Base-by-base conservation (phyloP, 202 grass and related monocot species). In the Hordeum pubiflorum region DNA sequence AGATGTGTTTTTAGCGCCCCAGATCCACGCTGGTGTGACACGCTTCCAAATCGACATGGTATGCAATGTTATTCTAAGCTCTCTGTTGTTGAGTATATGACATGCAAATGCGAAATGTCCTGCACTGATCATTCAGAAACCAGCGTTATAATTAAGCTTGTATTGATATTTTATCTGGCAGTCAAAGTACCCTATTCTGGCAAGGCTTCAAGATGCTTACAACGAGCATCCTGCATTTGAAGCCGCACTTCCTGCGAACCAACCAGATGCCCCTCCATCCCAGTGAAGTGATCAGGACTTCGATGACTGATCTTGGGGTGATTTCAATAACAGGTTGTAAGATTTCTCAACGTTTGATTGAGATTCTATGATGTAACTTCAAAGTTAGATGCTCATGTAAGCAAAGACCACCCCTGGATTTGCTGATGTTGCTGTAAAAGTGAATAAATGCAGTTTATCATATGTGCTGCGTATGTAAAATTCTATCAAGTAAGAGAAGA, bases 41-140 rank as follows among this genome's bases (percentile, higher is more conserved):
- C 91, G 91, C 52, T 94, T 94, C 29, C 60, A 87, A 76, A 91
- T 94, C 40, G 89, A 94, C 23, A 87, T 91, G 89, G 91, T 94
- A 93, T 29, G 37, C 10, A 41, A 41, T 4, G 3, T 14, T 18
- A 50, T 14, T 50, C 44, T 50, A 50, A 50, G 44, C 14, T 50
- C 13, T 48, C 44, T 50, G 44, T 17, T 50, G 14, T 12, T 46
- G 12, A 46, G 43, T 46, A 70, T 12, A 9, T 24, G 67, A 48
- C 13, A 29, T 71, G 40, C 40, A 46, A 72, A 48, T 18, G 9
- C 27, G n/a, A 32, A 67, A 55, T 59, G 21, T 52, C 36, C 46
- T 69, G 10, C 37, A 60, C 18, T 63, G 2, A 18, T 10, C 55
- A 29, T 48, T 36, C 7, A 41, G 58, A 43, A 65, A 18, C 31